These are phyloP conservation scores for Centrapalus pauciflorus DNA, from an alignment of 129 eudicot species.

Conservation along the genomic window DNA sequence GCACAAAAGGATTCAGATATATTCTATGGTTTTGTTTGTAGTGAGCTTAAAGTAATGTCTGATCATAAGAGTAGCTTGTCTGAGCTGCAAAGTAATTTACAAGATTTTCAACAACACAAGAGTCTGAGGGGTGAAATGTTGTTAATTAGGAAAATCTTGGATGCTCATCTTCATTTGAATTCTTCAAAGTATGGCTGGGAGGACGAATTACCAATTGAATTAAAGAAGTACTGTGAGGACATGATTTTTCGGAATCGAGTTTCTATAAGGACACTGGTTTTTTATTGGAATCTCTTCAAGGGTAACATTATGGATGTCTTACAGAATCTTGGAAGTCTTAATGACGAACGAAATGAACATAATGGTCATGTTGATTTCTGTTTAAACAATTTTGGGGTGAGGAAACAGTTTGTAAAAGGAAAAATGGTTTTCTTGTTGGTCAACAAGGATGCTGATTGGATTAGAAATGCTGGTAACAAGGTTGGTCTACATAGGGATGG, in stretches of 20 bases:
- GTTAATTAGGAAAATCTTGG: conserved; percentile 39
- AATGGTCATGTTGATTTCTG: conserved; percentile 30
- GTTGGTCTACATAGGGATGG: conserved; percentile 21
- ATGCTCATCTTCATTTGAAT: conserved; percentile 24
- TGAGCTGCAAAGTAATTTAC: conserved; percentile 28
- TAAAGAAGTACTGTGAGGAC: conserved; percentile 18
- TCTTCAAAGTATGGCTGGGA: conserved; percentile 49
- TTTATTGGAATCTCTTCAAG: conserved; percentile 55
- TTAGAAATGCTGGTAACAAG: conserved; percentile 32
- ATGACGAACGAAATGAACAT: conserved; percentile 12
- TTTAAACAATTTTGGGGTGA: conserved; percentile 54
- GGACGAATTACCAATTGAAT: conserved; percentile 17
- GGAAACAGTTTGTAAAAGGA: conserved; percentile 17
- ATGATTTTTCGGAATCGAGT: conserved; percentile 28
- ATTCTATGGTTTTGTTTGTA: conserved; percentile 35
- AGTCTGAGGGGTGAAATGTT: conserved; percentile 39
- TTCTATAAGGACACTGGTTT: conserved; percentile 41
- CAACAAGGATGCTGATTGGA: conserved; percentile 58
- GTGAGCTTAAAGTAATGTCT: conserved; percentile 35
- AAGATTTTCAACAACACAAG: conserved; percentile 18
- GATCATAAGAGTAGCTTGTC: conserved; percentile 29
- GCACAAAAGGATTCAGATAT: conserved; percentile 21
- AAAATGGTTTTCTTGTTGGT: conserved; percentile 30
- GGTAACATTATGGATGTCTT: conserved; percentile 23
- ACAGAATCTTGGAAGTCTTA: conserved; percentile 30